These are phyloP conservation scores for Phlyctochytrium arcticum DNA, from an alignment of 192 early-diverging fungal genomes.

Conservation along the genomic window DNA sequence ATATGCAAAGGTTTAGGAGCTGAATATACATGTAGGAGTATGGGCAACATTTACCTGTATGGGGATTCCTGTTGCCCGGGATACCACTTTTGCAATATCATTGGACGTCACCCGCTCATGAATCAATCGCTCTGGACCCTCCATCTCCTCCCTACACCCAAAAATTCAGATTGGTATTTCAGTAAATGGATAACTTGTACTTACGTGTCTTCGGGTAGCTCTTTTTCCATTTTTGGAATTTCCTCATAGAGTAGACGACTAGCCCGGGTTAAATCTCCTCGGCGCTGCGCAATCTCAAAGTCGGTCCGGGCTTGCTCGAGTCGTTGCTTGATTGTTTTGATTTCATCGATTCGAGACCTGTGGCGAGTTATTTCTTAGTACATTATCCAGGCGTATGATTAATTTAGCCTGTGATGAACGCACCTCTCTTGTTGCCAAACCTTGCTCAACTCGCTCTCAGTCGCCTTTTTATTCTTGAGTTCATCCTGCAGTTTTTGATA, in stretches of 20 bases:
- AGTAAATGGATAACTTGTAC: no score
- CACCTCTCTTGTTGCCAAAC: conserved; percentile 8
- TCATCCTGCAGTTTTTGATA: conserved; percentile 65
- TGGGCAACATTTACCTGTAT: conserved; percentile 65
- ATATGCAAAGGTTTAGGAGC: not conserved
- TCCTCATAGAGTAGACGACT: conserved; percentile 81
- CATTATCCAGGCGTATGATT: not conserved
- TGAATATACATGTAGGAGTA: not conserved
- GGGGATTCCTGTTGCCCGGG: conserved; percentile 85
- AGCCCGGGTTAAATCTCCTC: conserved; percentile 65
- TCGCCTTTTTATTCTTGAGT: not conserved
- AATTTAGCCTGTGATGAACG: not conserved
- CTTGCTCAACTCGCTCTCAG: not conserved
- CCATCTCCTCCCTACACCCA: not conserved
- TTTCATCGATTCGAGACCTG: not conserved
- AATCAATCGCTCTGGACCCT: conserved; percentile 53
- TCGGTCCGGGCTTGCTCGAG: conserved; percentile 13
- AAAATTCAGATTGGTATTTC: no score
- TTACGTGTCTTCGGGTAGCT: conserved; percentile 16
- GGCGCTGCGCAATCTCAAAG: conserved; percentile 51
- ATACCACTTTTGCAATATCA: conserved; percentile 81
- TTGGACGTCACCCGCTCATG: conserved; percentile 78
- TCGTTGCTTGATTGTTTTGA: conserved; percentile 5
- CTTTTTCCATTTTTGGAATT: conserved; percentile 71
- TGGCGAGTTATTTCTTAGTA: not conserved